phyloP scores from a whole-genome alignment of 108 stramenopile genomes.

The Pseudonitzschia multistriata region DNA sequence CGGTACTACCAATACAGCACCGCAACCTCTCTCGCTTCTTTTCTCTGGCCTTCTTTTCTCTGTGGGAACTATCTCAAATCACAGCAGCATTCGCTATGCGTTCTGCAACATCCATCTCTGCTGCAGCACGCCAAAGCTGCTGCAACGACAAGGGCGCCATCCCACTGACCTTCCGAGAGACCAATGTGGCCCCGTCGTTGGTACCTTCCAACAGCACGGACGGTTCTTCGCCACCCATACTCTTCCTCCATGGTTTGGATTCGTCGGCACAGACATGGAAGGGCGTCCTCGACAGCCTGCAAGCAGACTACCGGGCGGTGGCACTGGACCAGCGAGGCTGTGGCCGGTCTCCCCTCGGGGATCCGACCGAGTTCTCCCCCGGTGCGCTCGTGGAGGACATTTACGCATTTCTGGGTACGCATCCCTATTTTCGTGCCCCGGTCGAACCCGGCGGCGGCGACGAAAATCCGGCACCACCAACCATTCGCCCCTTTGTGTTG shows the following conservation, averaged over 20 bases:
- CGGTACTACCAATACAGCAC: no score
- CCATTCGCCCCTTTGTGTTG: conserved; percentile 24
- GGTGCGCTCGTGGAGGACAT: conserved; percentile 34
- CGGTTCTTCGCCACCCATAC: neutral
- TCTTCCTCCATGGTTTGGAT: conserved; percentile 43
- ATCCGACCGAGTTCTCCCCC: conserved; percentile 24
- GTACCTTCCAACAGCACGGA: no score
- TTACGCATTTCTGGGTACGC: neutral
- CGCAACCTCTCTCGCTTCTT: no score
- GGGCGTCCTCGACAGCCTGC: conserved; percentile 6
- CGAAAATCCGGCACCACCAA: no score
- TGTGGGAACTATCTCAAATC: no score
- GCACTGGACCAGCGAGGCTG: conserved; percentile 47
- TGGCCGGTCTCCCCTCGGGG: conserved; percentile 30
- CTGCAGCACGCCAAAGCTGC: neutral
- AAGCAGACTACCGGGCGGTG: conserved; percentile 10
- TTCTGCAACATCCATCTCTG: neutral
- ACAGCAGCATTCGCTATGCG: no score
- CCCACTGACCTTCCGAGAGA: neutral
- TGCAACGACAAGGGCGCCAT: neutral
- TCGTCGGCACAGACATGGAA: conserved; percentile 42
- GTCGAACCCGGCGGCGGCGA: conserved; percentile 8
- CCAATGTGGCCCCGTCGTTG: neutral
- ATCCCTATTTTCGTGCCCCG: no score
- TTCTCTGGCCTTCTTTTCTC: no score